Percentiles rank a stretch among this genome's conserved stretches.
Evolutionary conservation across 176 grass and related monocot genomes (phyloP).

Genomic region (Carex cristatella): DNA sequence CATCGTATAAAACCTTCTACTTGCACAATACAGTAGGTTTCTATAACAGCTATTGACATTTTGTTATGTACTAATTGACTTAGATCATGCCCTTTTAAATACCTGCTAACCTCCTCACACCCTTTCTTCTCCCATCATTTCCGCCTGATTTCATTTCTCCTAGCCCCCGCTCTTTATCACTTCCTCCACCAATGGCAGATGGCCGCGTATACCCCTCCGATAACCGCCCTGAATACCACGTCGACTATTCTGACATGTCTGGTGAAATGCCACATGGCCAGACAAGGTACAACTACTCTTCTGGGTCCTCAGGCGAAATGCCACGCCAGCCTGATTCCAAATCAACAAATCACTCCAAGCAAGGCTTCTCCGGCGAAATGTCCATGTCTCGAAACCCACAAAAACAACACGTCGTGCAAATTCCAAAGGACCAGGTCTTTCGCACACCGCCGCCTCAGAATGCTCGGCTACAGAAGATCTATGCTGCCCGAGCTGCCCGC

Average conservation of each 20-base stretch:
- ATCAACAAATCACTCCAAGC: not conserved
- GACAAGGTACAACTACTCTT: constrained; percentile 3
- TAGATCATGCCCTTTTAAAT: constrained; percentile 16
- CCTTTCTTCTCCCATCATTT: not conserved
- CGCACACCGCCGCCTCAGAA: constrained; percentile 66
- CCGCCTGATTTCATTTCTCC: not conserved
- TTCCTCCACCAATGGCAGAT: constrained; percentile 2
- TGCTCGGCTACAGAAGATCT: constrained; percentile 38
- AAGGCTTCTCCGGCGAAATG: not conserved
- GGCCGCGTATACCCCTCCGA: not conserved
- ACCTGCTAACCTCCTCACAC: constrained; percentile 7
- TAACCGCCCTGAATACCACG: not conserved
- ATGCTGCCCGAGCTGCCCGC: constrained; percentile 33
- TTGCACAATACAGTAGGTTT: not conserved
- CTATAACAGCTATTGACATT: not conserved
- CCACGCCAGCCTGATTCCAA: not conserved
- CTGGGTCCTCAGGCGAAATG: constrained; percentile 8
- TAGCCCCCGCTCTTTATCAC: not conserved
- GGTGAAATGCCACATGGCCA: constrained; percentile 23
- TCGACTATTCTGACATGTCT: constrained; percentile 20
- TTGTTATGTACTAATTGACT: not conserved
- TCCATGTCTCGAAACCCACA: not conserved
- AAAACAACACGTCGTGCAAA: constrained; percentile 9
- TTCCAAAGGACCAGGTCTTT: constrained; percentile 58
- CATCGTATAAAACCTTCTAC: not conserved